Evolutionary conservation across 345 rosid species (phyloP), one percentile per base, ranked within the genome.

Genomic region (Hirschfeldia incana): DNA sequence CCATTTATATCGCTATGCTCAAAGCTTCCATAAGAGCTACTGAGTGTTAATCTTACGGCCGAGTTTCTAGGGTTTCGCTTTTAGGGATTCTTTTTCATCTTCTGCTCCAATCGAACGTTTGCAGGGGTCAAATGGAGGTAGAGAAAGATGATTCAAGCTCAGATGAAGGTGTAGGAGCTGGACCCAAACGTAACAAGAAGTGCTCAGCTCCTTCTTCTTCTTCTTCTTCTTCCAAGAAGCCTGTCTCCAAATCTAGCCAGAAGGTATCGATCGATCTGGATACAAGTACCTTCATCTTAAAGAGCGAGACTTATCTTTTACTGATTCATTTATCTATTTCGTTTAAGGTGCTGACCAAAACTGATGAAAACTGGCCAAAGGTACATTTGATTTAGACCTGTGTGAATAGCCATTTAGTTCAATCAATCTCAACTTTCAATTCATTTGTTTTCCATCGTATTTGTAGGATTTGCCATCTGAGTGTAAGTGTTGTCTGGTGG

Each of bases 31-130:
- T 12, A 44, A 4, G 1, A 44, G 15, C 6, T 44, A 44, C 4
- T 12, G 15, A 44, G 15, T 44, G 51, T 44, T 44, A 44, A 5
- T 44, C 3, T 44, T 44, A 44, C 5, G 15, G 51, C 15, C 21
- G 34, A 64, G 39, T 39, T 51, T 64, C 71, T 3, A 32, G 76
- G 65, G 55, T 71, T 65, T 66, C 13, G 46, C 3, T 11, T 44
- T 44, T 44, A 44, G 51, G 15, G 15, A 44, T 44, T 44, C 51
- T 12, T 44, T 11, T 44, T 44, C 51, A 44, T 44, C 15, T 44
- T 44, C 51, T 11, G n/a, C 15, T 44, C 51, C 51, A 44, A 44
- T 44, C 51, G 51, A 44, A 44, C 15, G 51, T 44, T 44, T 44
- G 51, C 15, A 44, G 51, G 51, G 17, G 1, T 49, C 17, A 49